A percentile compares a stretch with the other conserved stretches of the same genome.
These are phyloP conservation scores for Nakaseomyces kungkrabaensis DNA, from an alignment of 1,139 yeast species.

Conservation along the genomic window DNA sequence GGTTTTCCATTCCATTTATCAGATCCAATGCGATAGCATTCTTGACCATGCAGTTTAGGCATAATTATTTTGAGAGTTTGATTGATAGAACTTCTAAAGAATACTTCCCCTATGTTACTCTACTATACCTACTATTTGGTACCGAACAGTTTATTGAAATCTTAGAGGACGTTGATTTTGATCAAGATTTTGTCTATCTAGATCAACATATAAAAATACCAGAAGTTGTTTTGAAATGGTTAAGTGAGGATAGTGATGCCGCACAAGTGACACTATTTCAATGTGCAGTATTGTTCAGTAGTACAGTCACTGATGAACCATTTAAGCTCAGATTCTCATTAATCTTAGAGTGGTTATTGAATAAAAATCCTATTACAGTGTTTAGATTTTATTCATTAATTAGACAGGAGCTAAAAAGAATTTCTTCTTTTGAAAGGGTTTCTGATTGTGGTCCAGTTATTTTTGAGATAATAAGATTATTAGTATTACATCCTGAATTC, in stretches of 20 bases:
- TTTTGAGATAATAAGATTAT: constrained; percentile 29
- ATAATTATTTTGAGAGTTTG: constrained; percentile 32
- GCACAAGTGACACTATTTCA: constrained; percentile 43
- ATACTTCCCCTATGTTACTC: constrained; percentile 40
- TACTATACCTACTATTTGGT: constrained; percentile 44
- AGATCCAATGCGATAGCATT: constrained; percentile 47
- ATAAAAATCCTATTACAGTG: constrained; percentile 32
- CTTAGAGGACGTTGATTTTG: constrained; percentile 40
- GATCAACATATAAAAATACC: constrained; percentile 40
- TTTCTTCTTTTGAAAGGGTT: constrained; percentile 24
- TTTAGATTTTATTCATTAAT: constrained; percentile 40
- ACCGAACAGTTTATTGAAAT: constrained; percentile 41
- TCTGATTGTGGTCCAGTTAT: constrained; percentile 27
- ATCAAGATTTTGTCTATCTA: constrained; percentile 27
- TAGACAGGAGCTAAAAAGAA: constrained; percentile 34
- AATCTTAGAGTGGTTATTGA: constrained; percentile 38
- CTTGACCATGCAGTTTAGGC: constrained; percentile 41
- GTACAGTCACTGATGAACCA: constrained; percentile 42
- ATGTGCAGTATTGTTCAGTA: constrained; percentile 43
- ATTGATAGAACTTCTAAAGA: constrained; percentile 15
- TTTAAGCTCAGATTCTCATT: constrained; percentile 46
- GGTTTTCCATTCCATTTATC: constrained; percentile 53
- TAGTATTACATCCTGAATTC: constrained; percentile 29
- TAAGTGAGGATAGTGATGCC: constrained; percentile 34
- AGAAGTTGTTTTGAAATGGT: constrained; percentile 38